A percentile compares a stretch with the other conserved stretches of the same genome.
These are phyloP conservation scores for Panus rudis DNA, from an alignment of 768 basidiomycete genomes.

Conservation along the genomic window DNA sequence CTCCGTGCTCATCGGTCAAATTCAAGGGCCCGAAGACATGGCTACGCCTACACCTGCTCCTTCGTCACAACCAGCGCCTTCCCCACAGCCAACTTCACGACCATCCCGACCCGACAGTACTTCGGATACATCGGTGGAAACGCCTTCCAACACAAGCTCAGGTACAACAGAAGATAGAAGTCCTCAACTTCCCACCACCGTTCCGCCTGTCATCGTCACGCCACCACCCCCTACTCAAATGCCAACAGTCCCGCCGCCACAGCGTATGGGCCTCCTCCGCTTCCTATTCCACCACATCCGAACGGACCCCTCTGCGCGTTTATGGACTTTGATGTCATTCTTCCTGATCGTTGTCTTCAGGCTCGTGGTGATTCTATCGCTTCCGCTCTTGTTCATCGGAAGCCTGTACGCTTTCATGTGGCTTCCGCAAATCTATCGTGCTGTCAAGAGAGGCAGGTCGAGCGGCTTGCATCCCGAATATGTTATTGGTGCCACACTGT, in stretches of 20 bases:
- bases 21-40: slow-evolving; percentile 72
- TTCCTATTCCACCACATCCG: slow-evolving; percentile 54
- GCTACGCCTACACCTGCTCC: slow-evolving; percentile 20
- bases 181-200: not conserved
- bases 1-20: slow-evolving; percentile 68
- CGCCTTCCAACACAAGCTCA: no score
- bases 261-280: slow-evolving; percentile 29
- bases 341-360: slow-evolving; percentile 69
- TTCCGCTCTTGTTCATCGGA: slow-evolving; percentile 60
- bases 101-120: slow-evolving; percentile 2
- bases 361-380: slow-evolving; percentile 58
- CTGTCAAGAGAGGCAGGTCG: slow-evolving; percentile 59
- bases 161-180: not conserved
- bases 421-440: slow-evolving; percentile 79
- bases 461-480: slow-evolving; percentile 68
- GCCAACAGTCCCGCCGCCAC: slow-evolving; percentile 13
- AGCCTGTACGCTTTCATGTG: slow-evolving; percentile 75
- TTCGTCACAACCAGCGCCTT: slow-evolving; percentile 9
- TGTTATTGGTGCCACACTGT: slow-evolving; percentile 67
- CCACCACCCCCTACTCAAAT: slow-evolving; percentile 5
- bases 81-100: slow-evolving; percentile 12
- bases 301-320: slow-evolving; percentile 62
- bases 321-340: slow-evolving; percentile 64
- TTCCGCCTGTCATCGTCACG: slow-evolving; percentile 11
- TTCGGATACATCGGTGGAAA: not conserved